Percentiles rank a stretch among this genome's conserved stretches.
Conservation (phyloP, 2,329 filamentous ascomycete species). For the Aspergillus sp. region DNA sequence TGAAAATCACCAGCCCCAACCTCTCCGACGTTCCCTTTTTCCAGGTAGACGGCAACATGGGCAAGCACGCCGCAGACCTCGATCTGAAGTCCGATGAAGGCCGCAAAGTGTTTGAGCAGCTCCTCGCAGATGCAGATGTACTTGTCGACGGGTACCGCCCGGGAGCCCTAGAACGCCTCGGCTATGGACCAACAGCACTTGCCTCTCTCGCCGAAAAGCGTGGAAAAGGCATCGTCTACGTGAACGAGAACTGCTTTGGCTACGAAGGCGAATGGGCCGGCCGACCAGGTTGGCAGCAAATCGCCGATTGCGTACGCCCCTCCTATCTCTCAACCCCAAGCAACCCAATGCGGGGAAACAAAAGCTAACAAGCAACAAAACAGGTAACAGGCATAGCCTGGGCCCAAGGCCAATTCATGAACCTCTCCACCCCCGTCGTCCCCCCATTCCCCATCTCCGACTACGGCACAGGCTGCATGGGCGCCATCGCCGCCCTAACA, state of each 20-base stretch:
- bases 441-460: slow-evolving; percentile 59
- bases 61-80: slow-evolving; percentile 69
- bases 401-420: slow-evolving; percentile 50
- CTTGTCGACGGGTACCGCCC: slow-evolving; percentile 73
- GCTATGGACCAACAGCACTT: slow-evolving; percentile 64
- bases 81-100: slow-evolving; percentile 64
- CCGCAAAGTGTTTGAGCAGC: slow-evolving; percentile 59
- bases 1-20: slow-evolving; percentile 70
- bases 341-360: neutral
- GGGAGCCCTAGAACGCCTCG: slow-evolving; percentile 65
- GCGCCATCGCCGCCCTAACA: slow-evolving; percentile 67
- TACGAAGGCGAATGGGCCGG: slow-evolving; percentile 65
- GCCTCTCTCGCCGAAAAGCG: slow-evolving; percentile 57
- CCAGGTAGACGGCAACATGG: slow-evolving; percentile 73
- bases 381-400: slow-evolving; percentile 49
- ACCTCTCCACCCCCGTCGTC: slow-evolving; percentile 42
- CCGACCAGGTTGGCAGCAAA: slow-evolving; percentile 72
- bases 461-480: slow-evolving; percentile 75
- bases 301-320: slow-evolving; percentile 65
- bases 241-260: slow-evolving; percentile 73
- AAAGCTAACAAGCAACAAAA: slow-evolving; percentile 2
- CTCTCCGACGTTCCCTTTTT: slow-evolving; percentile 75
- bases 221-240: slow-evolving; percentile 68
- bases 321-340: neutral
- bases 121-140: slow-evolving; percentile 67